A percentile compares a stretch with the other conserved stretches of the same genome.
Evolutionary conservation across 2,329 filamentous ascomycete genomes (phyloP).

Genomic region (Delphinella strobiligena): DNA sequence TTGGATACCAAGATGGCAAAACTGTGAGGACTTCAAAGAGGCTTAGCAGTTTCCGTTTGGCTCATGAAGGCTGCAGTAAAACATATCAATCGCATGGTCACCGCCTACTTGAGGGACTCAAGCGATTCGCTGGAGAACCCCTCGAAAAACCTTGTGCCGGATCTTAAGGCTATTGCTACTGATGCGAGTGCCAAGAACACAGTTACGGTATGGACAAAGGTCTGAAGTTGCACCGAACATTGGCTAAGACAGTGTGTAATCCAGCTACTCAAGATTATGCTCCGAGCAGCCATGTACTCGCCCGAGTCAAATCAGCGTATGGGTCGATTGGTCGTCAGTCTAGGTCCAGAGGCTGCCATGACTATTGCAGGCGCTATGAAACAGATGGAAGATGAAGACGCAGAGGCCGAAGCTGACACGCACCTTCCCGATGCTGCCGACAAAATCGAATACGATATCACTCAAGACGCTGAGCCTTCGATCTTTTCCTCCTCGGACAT

Average conservation of each 20-base stretch:
- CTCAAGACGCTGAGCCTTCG: constrained; percentile 10
- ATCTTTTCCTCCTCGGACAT: not conserved
- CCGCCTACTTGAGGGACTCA: constrained; percentile 36
- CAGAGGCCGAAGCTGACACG: constrained; percentile 15
- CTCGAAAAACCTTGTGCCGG: constrained; percentile 28
- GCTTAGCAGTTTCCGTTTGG: not conserved
- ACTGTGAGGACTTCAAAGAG: constrained; percentile 14
- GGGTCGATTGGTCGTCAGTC: constrained; percentile 26
- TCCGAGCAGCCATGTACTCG: constrained; percentile 35
- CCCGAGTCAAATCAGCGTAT: constrained; percentile 37
- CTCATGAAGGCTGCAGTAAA: constrained; percentile 22
- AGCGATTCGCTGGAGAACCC: constrained; percentile 27
- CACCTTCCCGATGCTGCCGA: constrained; percentile 13
- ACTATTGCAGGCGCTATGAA: constrained; percentile 28
- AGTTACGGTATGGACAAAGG: constrained; percentile 18
- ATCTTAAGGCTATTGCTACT: constrained; percentile 37
- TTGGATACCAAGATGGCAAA: constrained; percentile 42
- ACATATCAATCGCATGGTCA: constrained; percentile 36
- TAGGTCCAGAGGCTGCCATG: constrained; percentile 24
- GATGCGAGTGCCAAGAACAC: constrained; percentile 26
- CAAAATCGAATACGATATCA: constrained; percentile 14
- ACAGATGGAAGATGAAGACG: constrained; percentile 20
- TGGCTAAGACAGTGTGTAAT: too few relatives aligned
- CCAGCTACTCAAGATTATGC: constrained; percentile 37
- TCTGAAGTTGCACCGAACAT: too few relatives aligned